These are phyloP conservation scores for Trichoderma atrobrunneum DNA, from an alignment of 2,329 filamentous ascomycete species.

Conservation along the genomic window DNA sequence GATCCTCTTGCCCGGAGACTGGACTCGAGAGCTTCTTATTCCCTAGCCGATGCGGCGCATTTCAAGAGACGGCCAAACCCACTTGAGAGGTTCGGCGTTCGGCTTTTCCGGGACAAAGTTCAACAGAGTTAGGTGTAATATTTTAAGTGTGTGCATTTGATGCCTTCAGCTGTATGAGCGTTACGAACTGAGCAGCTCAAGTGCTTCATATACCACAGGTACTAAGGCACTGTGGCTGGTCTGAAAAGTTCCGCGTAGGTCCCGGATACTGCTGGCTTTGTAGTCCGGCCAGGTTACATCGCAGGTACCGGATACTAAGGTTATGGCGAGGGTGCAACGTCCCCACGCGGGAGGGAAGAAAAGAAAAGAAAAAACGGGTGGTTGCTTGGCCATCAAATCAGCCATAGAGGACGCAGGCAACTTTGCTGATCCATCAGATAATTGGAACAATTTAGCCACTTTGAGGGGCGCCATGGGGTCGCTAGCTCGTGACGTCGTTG, in stretches of 20 bases:
- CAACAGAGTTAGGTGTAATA: not conserved
- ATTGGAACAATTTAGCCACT: not conserved
- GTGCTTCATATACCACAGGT: too few relatives aligned
- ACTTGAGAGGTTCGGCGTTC: not conserved
- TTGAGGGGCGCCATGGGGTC: slow-evolving; percentile 10
- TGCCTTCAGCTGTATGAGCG: not conserved
- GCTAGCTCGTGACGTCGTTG: slow-evolving; percentile 16
- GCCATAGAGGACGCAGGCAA: not conserved
- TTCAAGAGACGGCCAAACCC: not conserved
- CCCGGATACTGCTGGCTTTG: not conserved
- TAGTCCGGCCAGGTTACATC: not conserved
- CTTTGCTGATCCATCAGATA: not conserved
- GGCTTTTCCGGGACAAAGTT: not conserved
- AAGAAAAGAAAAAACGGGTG: not conserved
- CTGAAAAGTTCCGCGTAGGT: not conserved
- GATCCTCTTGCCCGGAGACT: slow-evolving; percentile 7
- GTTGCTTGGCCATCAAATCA: not conserved
- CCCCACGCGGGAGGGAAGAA: not conserved
- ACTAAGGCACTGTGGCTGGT: not conserved
- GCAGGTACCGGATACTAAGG: not conserved
- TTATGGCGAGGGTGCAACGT: not conserved
- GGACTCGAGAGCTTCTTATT: not conserved
- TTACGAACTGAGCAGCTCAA: not conserved
- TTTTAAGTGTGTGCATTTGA: not conserved
- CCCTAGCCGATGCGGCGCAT: not conserved